These are phyloP conservation scores for Eucalyptus melliodora DNA, from an alignment of 345 rosid genomes.

Conservation along the genomic window DNA sequence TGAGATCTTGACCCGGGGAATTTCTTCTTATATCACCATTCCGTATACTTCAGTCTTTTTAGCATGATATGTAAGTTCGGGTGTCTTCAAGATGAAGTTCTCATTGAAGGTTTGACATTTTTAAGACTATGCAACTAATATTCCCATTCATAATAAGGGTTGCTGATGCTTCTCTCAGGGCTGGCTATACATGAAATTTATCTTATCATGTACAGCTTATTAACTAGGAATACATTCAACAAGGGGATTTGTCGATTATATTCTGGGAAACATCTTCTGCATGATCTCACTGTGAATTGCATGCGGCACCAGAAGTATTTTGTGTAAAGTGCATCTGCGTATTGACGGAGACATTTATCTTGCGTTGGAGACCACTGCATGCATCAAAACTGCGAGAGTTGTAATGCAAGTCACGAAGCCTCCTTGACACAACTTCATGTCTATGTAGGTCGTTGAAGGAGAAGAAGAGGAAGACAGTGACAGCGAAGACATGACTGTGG, in stretches of 20 bases:
- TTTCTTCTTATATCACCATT: not conserved
- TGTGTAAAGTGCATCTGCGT: not conserved
- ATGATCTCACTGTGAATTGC: not conserved
- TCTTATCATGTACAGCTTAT: not conserved
- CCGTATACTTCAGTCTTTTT: not conserved
- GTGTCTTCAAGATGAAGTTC: not conserved
- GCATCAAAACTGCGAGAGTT: not conserved
- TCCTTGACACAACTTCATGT: not conserved
- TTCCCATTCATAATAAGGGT: not conserved
- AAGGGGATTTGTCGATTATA: not conserved
- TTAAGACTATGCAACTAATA: not conserved
- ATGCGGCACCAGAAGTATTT: not conserved
- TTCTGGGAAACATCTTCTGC: not conserved
- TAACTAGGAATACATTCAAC: not conserved
- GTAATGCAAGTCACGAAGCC: not conserved
- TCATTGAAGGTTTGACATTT: not conserved
- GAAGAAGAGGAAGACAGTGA: not conserved
- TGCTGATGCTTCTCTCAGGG: not conserved
- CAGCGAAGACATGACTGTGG: constrained; percentile 10
- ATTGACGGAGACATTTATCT: not conserved
- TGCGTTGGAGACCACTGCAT: not conserved
- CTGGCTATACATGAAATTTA: not conserved
- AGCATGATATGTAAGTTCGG: not conserved
- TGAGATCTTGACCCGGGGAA: not conserved
- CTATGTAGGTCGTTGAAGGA: not conserved